phyloP scores from a whole-genome alignment of 352 stramenopile species.

The Phytopythium aichiense region DNA sequence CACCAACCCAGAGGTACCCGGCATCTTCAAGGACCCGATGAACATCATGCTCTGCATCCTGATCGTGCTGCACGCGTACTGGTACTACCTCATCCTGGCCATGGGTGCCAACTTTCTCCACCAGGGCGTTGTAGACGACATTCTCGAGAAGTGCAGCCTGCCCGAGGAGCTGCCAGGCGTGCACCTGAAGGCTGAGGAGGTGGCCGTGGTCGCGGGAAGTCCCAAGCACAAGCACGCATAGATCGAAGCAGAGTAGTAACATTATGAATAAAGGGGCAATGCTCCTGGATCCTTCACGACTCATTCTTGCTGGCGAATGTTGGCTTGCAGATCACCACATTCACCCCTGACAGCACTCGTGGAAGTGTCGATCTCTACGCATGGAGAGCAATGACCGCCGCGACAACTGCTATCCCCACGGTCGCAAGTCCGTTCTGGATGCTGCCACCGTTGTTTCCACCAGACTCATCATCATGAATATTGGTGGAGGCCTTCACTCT shows the following conservation, averaged over 20 bases:
- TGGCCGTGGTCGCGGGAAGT: neutral
- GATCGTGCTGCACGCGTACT: slow-evolving; percentile 36
- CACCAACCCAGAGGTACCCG: slow-evolving; percentile 25
- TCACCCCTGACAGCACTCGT: too few relatives aligned
- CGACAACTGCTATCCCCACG: neutral
- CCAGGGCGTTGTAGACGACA: slow-evolving; percentile 31
- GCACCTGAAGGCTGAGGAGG: neutral
- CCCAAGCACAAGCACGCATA: slow-evolving; percentile 8
- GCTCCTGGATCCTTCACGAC: too few relatives aligned
- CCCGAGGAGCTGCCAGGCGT: slow-evolving; percentile 5
- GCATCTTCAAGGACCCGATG: slow-evolving; percentile 31
- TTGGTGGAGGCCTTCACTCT: neutral
- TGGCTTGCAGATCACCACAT: too few relatives aligned
- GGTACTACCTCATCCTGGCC: slow-evolving; percentile 37
- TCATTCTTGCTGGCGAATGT: too few relatives aligned
- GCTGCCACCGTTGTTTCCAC: neutral
- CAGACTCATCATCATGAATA: neutral
- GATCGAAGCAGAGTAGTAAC: neutral
- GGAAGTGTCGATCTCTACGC: too few relatives aligned
- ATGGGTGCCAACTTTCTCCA: slow-evolving; percentile 36
- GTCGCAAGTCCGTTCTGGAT: neutral
- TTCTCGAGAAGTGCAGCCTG: slow-evolving; percentile 27
- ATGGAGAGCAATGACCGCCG: neutral
- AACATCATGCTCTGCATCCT: slow-evolving; percentile 39
- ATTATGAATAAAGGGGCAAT: neutral